Evolutionary conservation across 164 flowering plant genomes (phyloP).

Genomic region (Taxillus chinensis): DNA sequence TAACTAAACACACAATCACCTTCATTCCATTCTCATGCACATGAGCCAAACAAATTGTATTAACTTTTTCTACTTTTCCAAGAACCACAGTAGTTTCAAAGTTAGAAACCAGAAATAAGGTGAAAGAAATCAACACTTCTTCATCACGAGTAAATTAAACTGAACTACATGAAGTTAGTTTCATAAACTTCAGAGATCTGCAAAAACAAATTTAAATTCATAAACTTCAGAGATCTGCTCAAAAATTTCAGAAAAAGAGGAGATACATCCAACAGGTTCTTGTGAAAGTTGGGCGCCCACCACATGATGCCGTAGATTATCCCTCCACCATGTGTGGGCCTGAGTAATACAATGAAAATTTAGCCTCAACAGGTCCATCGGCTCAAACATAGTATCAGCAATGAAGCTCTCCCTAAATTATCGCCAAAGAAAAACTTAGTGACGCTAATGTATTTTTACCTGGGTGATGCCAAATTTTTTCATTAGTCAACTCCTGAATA

Average conservation of each 20-base stretch:
- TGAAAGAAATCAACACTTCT: background rate
- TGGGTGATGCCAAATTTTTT: constrained; percentile 4
- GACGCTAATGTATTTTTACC: background rate
- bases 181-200: background rate
- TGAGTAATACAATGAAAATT: constrained; percentile 13
- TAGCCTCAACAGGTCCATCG: too few relatives aligned
- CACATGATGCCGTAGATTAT: constrained; percentile 11
- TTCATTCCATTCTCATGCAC: background rate
- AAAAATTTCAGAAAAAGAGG: background rate
- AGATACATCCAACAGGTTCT: constrained; percentile 4
- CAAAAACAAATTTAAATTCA: background rate
- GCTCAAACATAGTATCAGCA: too few relatives aligned
- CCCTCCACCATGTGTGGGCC: constrained; percentile 15
- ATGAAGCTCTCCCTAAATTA: background rate
- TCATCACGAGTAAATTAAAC: background rate
- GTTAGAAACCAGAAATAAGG: background rate
- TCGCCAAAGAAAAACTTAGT: background rate
- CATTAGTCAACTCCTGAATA: constrained; percentile 3
- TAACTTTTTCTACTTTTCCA: constrained; percentile 1
- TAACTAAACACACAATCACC: background rate
- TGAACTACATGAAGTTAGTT: background rate
- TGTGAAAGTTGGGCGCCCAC: constrained; percentile 10
- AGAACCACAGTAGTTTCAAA: background rate
- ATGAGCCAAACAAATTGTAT: background rate
- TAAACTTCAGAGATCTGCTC: background rate